phyloP scores from a whole-genome alignment of 352 stramenopile genomes.

The Pythium aphanidermatum region DNA sequence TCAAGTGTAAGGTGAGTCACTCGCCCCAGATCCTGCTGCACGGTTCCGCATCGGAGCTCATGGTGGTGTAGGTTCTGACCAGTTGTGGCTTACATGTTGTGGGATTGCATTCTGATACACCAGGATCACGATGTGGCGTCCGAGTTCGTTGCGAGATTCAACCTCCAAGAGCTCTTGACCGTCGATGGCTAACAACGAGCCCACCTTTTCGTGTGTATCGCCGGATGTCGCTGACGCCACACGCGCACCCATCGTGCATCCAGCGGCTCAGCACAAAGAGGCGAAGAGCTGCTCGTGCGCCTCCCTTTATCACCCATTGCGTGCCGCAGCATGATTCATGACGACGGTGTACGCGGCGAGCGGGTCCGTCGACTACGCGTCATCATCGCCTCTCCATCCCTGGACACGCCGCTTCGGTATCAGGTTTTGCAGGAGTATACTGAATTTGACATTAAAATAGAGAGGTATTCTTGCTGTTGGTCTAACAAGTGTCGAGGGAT shows the following conservation, averaged over 20 bases:
- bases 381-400: too few relatives aligned
- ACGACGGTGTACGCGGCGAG: too few relatives aligned
- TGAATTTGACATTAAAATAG: neutral
- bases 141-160: conserved; percentile 65
- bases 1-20: conserved; percentile 65
- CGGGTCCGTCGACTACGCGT: too few relatives aligned
- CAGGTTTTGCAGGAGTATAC: conserved; percentile 1
- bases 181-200: conserved; percentile 37
- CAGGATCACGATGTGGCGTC: conserved; percentile 44
- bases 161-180: conserved; percentile 53
- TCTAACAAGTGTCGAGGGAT: conserved; percentile 3
- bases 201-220: too few relatives aligned
- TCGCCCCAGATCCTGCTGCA: neutral
- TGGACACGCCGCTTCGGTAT: conserved; percentile 10
- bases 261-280: too few relatives aligned
- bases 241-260: too few relatives aligned
- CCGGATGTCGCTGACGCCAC: too few relatives aligned
- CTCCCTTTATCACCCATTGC: too few relatives aligned
- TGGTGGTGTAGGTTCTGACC: too few relatives aligned
- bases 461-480: conserved; percentile 4
- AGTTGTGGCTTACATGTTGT: neutral
- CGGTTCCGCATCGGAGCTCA: conserved; percentile 5
- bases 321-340: too few relatives aligned
- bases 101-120: too few relatives aligned
- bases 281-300: too few relatives aligned